Base-by-base conservation (phyloP, 768 basidiomycete species). In the Dentipellis sp. region DNA sequence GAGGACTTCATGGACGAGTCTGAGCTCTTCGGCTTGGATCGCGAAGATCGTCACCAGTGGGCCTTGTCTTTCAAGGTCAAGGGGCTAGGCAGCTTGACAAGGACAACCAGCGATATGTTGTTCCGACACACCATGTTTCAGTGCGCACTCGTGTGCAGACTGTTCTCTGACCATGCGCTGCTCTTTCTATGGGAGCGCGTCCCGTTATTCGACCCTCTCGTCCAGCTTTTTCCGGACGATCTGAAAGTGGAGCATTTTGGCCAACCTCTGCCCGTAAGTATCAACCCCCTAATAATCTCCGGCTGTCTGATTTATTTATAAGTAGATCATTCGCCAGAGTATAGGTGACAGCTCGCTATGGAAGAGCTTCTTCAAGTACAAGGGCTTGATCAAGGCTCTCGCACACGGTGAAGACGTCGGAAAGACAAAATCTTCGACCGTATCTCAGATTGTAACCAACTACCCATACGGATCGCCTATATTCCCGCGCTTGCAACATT, bases 131-230 rank as follows among this genome's bases (percentile, higher is more conserved):
- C 29, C 14, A 17, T 52, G 14, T 2, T 37, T 10, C 29, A 52
- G n/a, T 52, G 50, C n/a, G 34, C 34, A n/a, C 50, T 35, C 16
- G 50, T 52, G 16, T 52, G 50, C 50, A 52, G 34, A 23, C 14
- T 17, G n/a, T 52, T 52, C 36, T 36, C 14, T 34, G n/a, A 16
- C 17, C 50, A 22, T 34, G 50, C 50, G n/a, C 19, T 36, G 50
- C n/a, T 34, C 16, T 23, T 52, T 36, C 29, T 52, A 22, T 52
- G 50, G 50, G 10, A 8, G 9, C 94, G 93, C 71, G 78, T 97
- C 12, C 94, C 94, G 1, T 91, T 84, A 70, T 90, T 92, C 35
- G 93, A 97, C 72, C 77, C 86, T 22, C 84, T 97, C 23, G 80
- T 78, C 62, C 80, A 94, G 36, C 82, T 86, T 38, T 80, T 98